Evolutionary conservation across 768 basidiomycete species (phyloP).

Genomic region (Steccherinum ochraceum): DNA sequence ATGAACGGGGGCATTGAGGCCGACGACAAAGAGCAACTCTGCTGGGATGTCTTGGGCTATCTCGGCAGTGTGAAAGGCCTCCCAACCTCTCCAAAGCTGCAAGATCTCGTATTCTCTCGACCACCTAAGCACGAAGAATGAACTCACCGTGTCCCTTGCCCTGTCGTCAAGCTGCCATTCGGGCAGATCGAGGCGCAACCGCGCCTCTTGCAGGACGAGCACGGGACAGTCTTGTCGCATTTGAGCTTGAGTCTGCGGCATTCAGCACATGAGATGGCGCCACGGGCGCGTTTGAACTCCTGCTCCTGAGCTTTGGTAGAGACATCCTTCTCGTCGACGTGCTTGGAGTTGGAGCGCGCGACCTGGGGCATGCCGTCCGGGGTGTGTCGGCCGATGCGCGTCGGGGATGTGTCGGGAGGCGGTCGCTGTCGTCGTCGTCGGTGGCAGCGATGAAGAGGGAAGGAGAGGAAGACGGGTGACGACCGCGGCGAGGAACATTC

Average conservation of each 20-base stretch:
- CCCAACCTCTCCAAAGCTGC: too few species aligned
- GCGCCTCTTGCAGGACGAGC: slow-evolving; percentile 55
- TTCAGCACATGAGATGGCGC: slow-evolving; percentile 75
- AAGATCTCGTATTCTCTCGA: too few species aligned
- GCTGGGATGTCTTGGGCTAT: too few species aligned
- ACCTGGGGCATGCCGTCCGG: slow-evolving; percentile 16
- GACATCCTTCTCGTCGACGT: slow-evolving; percentile 18
- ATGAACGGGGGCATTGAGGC: neutral
- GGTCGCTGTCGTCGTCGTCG: neutral
- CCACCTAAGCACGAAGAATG: neutral
- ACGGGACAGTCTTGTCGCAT: slow-evolving; percentile 65
- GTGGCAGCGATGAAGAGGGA: neutral
- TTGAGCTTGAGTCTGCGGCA: slow-evolving; percentile 37
- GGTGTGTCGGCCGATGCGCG: slow-evolving; percentile 9
- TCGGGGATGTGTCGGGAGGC: neutral
- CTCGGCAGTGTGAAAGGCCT: too few species aligned
- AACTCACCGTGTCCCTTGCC: slow-evolving; percentile 68
- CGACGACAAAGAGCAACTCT: too few species aligned
- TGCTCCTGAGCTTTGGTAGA: slow-evolving; percentile 37
- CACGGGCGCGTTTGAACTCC: slow-evolving; percentile 66
- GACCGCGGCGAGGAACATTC: neutral
- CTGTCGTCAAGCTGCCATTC: slow-evolving; percentile 70
- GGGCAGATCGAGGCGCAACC: slow-evolving; percentile 77
- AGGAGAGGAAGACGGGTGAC: neutral
- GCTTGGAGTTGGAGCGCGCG: slow-evolving; percentile 11